Evolutionary conservation across 2,329 filamentous ascomycete genomes (phyloP).

Genomic region (Pseudogymnoascus sp.): DNA sequence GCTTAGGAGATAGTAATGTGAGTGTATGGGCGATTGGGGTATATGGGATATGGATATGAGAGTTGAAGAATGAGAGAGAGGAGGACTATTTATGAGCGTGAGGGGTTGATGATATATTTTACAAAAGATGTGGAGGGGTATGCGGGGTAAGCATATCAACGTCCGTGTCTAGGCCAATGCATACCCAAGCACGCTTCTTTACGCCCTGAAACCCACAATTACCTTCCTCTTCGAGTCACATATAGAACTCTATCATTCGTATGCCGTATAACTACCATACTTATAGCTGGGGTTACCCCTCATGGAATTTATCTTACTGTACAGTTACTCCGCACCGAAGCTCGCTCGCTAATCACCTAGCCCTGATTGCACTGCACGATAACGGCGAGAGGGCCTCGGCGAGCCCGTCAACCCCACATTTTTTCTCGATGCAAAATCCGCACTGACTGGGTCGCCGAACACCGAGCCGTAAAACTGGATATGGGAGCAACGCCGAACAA

Average conservation of each 20-base stretch:
- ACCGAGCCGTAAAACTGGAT: conserved; percentile 4
- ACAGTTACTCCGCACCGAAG: neutral
- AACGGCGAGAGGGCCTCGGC: neutral
- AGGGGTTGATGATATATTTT: conserved; percentile 1
- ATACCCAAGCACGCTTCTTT: neutral
- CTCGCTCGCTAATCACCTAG: neutral
- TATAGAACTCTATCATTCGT: neutral
- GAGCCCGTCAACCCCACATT: neutral
- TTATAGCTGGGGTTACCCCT: neutral
- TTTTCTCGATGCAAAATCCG: neutral
- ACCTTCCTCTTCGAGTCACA: neutral
- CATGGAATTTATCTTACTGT: neutral
- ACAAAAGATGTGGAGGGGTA: neutral
- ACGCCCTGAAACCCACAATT: neutral
- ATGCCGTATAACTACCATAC: neutral
- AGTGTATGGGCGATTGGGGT: neutral
- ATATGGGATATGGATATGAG: neutral
- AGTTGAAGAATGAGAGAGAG: neutral
- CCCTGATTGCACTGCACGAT: neutral
- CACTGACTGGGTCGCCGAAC: neutral
- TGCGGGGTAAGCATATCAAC: neutral
- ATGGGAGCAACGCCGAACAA: conserved; percentile 1
- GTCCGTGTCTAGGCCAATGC: neutral
- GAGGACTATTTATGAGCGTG: neutral
- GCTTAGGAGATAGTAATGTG: conserved; percentile 21